Base-by-base conservation (phyloP, 2,329 filamentous ascomycete genomes). In the Trichophyton mentagrophytes region DNA sequence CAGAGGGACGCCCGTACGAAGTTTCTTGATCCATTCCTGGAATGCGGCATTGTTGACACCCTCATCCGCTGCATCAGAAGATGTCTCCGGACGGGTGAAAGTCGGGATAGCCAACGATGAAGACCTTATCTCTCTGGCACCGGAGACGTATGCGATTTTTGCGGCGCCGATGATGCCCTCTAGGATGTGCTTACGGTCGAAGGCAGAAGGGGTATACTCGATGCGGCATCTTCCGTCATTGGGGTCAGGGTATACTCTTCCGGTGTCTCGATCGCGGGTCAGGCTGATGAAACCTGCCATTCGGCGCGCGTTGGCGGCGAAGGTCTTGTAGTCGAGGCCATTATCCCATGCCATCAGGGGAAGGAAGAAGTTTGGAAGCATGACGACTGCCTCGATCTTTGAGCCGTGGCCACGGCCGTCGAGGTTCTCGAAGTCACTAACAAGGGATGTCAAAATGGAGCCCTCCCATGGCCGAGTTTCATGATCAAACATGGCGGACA, bases 321-420 rank as follows among this genome's bases (percentile, higher is more conserved):
- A 77, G n/a, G 86, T 75, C 74, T 95, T 96, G 71, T 81, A 88
- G 51, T 89, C 81, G 9, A 90, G 70, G 0, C 85, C 87, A 60
- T 77, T 76, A n/a, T 71, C 76, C 85, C 88, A 95, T 13, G 85
- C 80, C 59, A 88, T 77, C 58, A 81, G 75, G 3, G 84, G 76
- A 13, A 90, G 75, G 66, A 83, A 80, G 2, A 84, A 70, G 17
- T 84, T 82, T 0, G 90, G 89, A 68, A 90, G 68, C 87, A 93
- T 91, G 67, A 82, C 82, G 1, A 83, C 83, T 8, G 85, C 79
- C 77, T 96, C 90, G 30, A 96, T 77, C 72, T 95, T 95, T 57
- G 81, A 80, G 44, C 92, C 92, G 67, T 96, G 89, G 61, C 90
- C 89, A 47, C 85, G 79, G 4, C 83, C 82, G 70, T 96, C 90